These are phyloP conservation scores for Russula virescens DNA, from an alignment of 768 basidiomycete species.

Conservation along the genomic window DNA sequence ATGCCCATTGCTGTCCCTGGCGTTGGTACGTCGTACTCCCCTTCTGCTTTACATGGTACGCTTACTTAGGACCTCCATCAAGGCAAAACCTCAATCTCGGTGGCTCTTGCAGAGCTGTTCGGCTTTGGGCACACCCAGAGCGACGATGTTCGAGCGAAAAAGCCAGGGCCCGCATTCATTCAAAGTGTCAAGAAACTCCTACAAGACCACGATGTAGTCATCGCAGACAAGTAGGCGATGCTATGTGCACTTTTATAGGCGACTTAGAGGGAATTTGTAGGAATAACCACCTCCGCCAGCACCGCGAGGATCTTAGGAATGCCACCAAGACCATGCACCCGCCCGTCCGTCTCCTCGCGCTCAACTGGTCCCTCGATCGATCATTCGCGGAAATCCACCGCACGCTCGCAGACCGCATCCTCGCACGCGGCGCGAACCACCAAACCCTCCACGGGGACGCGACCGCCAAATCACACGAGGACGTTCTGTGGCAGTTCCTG, in stretches of 20 bases:
- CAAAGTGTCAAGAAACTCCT: constrained; percentile 65
- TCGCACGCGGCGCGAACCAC: constrained; percentile 75
- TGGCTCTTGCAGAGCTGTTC: constrained; percentile 77
- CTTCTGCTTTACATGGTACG: not conserved
- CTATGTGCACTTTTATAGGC: not conserved
- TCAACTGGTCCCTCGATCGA: constrained; percentile 65
- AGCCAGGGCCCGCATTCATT: constrained; percentile 54
- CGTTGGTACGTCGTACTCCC: constrained; percentile 57
- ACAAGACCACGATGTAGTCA: constrained; percentile 65
- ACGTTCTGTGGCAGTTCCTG: constrained; percentile 80
- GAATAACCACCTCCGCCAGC: constrained; percentile 55
- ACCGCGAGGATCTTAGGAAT: constrained; percentile 47
- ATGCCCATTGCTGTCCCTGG: constrained; percentile 89
- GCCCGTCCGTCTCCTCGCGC: constrained; percentile 69
- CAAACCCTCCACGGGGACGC: constrained; percentile 66
- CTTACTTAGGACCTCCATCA: not conserved
- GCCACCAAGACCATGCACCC: constrained; percentile 35
- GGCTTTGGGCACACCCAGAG: constrained; percentile 89
- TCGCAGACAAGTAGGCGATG: constrained; percentile 62
- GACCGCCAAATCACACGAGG: constrained; percentile 56
- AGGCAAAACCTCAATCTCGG: constrained; percentile 39
- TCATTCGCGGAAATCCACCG: constrained; percentile 61
- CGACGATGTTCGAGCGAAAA: constrained; percentile 61
- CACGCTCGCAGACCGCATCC: constrained; percentile 71
- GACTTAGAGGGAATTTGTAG: constrained; percentile 27